Conservation (phyloP, 2,329 filamentous ascomycete genomes). For the Verticillium isaacii region DNA sequence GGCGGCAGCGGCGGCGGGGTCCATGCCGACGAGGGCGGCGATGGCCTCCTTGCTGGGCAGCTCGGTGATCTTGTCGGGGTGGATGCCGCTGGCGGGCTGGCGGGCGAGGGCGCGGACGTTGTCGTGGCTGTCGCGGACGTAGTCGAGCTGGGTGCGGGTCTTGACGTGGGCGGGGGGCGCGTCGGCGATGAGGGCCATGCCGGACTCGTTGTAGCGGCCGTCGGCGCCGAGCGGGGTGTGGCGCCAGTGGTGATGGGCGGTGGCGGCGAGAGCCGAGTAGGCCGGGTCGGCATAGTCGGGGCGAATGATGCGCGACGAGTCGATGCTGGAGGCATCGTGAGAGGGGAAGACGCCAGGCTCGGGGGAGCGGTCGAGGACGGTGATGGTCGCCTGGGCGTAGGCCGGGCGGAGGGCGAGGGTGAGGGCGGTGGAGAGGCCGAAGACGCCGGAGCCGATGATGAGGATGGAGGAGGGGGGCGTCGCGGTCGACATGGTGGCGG, state of each 20-base stretch:
- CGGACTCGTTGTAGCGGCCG: constrained; percentile 66
- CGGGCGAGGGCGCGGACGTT: constrained; percentile 54
- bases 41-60: constrained; percentile 42
- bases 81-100: constrained; percentile 27
- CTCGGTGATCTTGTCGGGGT: constrained; percentile 34
- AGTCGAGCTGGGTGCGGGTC: constrained; percentile 47
- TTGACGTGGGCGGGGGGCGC: constrained; percentile 21
- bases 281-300: constrained; percentile 76
- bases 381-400: constrained; percentile 50
- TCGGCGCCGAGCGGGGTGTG: constrained; percentile 54
- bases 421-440: constrained; percentile 59
- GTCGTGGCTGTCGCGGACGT: constrained; percentile 52
- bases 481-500: neutral
- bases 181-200: constrained; percentile 58
- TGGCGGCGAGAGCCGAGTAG: constrained; percentile 69
- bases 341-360: constrained; percentile 50
- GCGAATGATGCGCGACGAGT: constrained; percentile 60
- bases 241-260: constrained; percentile 68
- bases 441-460: constrained; percentile 65
- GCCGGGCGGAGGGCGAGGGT: constrained; percentile 59
- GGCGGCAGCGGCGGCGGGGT: constrained; percentile 33
- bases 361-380: constrained; percentile 52
- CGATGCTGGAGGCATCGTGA: constrained; percentile 55
- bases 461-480: constrained; percentile 47
- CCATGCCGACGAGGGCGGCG: constrained; percentile 20